A percentile compares a stretch with the other conserved stretches of the same genome.
Conservation (phyloP, 371 early-diverging fungal species). For the Chytridium lagenaria region DNA sequence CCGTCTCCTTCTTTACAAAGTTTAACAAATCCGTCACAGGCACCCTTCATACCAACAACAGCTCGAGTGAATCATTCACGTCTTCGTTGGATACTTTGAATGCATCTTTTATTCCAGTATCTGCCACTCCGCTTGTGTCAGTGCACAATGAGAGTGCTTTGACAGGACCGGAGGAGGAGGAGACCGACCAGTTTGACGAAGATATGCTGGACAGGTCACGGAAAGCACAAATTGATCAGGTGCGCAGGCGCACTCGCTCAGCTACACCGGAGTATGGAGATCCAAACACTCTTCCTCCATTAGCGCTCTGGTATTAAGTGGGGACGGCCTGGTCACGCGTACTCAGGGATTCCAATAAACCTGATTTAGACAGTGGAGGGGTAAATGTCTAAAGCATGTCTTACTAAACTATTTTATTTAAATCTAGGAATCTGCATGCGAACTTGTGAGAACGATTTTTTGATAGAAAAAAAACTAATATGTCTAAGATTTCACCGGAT, state of each 20-base stretch:
- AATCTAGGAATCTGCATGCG: background rate
- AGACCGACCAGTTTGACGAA: background rate
- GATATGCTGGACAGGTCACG: background rate
- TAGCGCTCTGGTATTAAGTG: slow-evolving; percentile 19
- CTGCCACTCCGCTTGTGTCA: no score
- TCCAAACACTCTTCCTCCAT: slow-evolving; percentile 23
- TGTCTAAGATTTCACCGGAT: slow-evolving; percentile 4
- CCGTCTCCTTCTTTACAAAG: slow-evolving; percentile 7
- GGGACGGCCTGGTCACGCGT: slow-evolving; percentile 10
- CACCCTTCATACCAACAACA: background rate
- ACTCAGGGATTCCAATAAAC: slow-evolving; percentile 6
- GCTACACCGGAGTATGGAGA: slow-evolving; percentile 15
- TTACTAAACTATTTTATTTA: background rate
- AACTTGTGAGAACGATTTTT: background rate
- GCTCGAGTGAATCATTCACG: slow-evolving; percentile 4
- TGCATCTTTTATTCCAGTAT: no score
- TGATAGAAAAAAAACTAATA: background rate
- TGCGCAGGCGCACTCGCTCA: slow-evolving; percentile 18
- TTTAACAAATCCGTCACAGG: slow-evolving; percentile 5
- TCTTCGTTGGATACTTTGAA: slow-evolving; percentile 1
- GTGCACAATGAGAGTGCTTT: background rate
- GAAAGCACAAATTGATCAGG: background rate
- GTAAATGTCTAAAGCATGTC: background rate
- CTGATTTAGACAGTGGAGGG: background rate
- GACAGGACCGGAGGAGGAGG: slow-evolving; percentile 7